phyloP scores from a whole-genome alignment of 192 early-diverging fungal genomes.

The Podila horticola region DNA sequence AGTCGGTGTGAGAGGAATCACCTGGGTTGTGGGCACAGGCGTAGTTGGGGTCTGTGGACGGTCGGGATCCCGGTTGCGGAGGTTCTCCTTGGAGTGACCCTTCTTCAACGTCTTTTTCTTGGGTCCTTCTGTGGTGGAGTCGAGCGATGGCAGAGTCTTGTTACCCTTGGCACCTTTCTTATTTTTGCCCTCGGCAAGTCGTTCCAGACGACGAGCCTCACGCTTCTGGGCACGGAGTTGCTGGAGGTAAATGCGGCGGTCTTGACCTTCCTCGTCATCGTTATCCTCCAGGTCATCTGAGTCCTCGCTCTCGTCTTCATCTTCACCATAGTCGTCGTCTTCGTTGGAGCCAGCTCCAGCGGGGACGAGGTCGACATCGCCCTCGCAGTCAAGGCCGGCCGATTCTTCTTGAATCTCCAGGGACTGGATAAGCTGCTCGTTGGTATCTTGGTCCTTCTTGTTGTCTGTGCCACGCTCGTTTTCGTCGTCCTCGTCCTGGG shows the following conservation, averaged over 20 bases:
- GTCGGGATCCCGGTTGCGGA: conserved; percentile 15
- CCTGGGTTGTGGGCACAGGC: conserved; percentile 42
- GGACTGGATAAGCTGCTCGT: conserved; percentile 7
- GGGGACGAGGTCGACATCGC: conserved; percentile 5
- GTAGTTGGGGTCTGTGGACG: conserved; percentile 47
- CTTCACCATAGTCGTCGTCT: conserved; percentile 17
- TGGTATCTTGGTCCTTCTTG: background rate
- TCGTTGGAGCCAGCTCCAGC: conserved; percentile 13
- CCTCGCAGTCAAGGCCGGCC: background rate
- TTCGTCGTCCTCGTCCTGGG: conserved; percentile 26
- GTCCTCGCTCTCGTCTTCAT: conserved; percentile 42
- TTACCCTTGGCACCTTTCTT: conserved; percentile 2
- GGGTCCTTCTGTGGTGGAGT: background rate
- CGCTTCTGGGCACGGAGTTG: conserved; percentile 32
- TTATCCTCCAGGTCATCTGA: conserved; percentile 47
- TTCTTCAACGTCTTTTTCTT: conserved; percentile 35
- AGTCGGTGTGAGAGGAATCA: conserved; percentile 37
- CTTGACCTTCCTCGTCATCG: conserved; percentile 50
- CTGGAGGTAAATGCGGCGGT: conserved; percentile 49
- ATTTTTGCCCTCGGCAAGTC: conserved; percentile 14
- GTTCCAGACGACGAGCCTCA: conserved; percentile 48
- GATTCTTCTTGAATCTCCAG: conserved; percentile 2
- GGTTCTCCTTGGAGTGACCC: conserved; percentile 36
- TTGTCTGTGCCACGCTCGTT: background rate
- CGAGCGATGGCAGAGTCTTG: background rate